Base-by-base conservation (phyloP, 2,329 filamentous ascomycete species). In the Dactylellina cionopaga region DNA sequence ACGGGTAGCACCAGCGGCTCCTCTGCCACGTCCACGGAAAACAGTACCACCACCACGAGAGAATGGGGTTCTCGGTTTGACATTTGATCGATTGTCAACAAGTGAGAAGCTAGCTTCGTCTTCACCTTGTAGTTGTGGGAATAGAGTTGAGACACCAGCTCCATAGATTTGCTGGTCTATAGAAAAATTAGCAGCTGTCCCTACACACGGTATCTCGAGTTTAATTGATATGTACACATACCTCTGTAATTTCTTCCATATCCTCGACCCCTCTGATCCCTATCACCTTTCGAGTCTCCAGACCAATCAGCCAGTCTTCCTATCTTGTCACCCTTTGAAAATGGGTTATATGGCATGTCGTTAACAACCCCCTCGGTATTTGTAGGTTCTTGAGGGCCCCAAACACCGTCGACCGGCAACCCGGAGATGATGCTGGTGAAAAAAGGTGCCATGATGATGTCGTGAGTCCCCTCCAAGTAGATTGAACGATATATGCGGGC, bases 251-350 rank as follows among this genome's bases (percentile, higher is more conserved):
- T 95, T 77, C 94, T 87, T 82, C 94, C 92, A 82, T 96, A 98
- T 81, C 91, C 89, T 80, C 94, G 86, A 74, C 92, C 91, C 76
- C 90, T 90, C 73, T 88, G 69, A 65, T 54, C 76, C 39, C 55
- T 76, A 85, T 52, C 85, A 83, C 77, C 89, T 87, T 79, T 92
- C 33, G 59, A 68, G 80, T 97, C 95, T 49, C 88, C 80, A 15
- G 93, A 96, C 95, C 95, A 99, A 85, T 99, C 95, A 74, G 95
- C 95, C 93, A 99, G 98, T 81, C 95, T 93, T 79, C 95, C 95
- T 72, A 99, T 86, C 86, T 97, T 98, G 85, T 99, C 95, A 80
- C 92, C 92, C 83, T 99, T 99, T 77, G 93, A 97, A 85, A 95
- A 99, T 74, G 95, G 95, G 78, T 95, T 95, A 82, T 97, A 99